Evolutionary conservation across 2,329 filamentous ascomycete species (phyloP).

Genomic region (Daldinia sp.): DNA sequence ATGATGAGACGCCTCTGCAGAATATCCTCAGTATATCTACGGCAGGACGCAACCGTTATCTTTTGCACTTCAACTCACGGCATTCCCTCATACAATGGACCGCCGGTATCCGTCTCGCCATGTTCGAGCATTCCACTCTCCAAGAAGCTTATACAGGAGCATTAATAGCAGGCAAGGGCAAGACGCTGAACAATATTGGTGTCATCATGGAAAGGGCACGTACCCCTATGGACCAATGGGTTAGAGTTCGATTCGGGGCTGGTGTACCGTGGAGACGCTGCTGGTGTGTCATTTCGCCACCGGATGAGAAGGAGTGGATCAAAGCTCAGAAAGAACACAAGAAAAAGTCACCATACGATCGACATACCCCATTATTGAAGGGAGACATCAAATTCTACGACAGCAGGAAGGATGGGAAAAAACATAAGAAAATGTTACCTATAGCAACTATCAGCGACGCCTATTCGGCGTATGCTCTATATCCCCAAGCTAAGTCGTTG

Average conservation of each 20-base stretch:
- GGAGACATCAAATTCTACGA: constrained; percentile 97
- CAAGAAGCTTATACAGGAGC: constrained; percentile 98
- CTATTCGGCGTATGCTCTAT: constrained; percentile 93
- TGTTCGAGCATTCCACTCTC: constrained; percentile 91
- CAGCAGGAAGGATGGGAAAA: constrained; percentile 74
- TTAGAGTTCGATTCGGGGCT: constrained; percentile 91
- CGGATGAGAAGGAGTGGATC: constrained; percentile 89
- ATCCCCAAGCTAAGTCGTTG: constrained; percentile 90
- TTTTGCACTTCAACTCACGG: constrained; percentile 95
- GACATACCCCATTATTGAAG: constrained; percentile 72
- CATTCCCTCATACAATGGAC: constrained; percentile 97
- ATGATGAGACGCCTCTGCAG: constrained; percentile 80
- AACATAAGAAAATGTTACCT: constrained; percentile 88
- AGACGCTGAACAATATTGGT: constrained; percentile 86
- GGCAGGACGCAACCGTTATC: constrained; percentile 91
- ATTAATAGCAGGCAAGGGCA: constrained; percentile 93
- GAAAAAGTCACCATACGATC: constrained; percentile 83
- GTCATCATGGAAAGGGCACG: constrained; percentile 83
- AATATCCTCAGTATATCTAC: constrained; percentile 97
- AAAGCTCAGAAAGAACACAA: constrained; percentile 86
- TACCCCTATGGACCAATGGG: constrained; percentile 88
- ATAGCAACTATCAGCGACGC: constrained; percentile 92
- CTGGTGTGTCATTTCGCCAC: constrained; percentile 94
- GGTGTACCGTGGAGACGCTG: constrained; percentile 96
- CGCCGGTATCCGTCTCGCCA: constrained; percentile 87